Evolutionary conservation across 1,284 basidiomycete genomes (phyloP), one percentile per base, ranked within the genome.

Genomic region (Malassezia dermatis): DNA sequence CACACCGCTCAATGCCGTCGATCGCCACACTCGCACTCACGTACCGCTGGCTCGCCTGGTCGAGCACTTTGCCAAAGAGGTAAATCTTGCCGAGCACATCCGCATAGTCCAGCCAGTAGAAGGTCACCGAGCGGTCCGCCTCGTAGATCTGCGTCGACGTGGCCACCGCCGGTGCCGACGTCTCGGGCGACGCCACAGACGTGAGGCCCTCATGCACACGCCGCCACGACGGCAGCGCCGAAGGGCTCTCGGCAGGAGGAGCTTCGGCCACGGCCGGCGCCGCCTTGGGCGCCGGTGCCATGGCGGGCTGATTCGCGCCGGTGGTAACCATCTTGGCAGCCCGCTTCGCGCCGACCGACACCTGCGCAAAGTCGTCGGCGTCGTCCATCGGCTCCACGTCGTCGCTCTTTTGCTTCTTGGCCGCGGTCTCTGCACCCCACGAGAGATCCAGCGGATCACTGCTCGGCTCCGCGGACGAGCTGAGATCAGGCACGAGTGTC

Each of bases 21-120:
- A 99, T 81, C 1, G 85, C 85, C 35, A 98, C 79, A 65, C 88
- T 91, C 62, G 86, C 88, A 21, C 88, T 91, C n/a, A 88, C 79
- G 81, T 85, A 95, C 54, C 77, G 78, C 21, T 76, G 77, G 5
- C 62, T 69, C 7, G 53, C 54, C 40, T 60, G 61, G 61, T 72
- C 67, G 48, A 65, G 66, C 60, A 74, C 67, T 45, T 74, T 74
- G 44, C 71, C 71, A 10, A 72, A 65, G 10, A 74, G 65, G 56
- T 65, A 63, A 43, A 74, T 61, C n/a, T 62, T 59, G n/a, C 69
- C 69, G 35, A 67, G 61, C 26, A 60, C 53, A 48, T 74, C 71
- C 19, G 59, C 58, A 51, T 71, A 66, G 59, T 74, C 71, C 19
- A 67, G 49, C 71, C 70, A 74, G 60, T 62, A 74, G 63, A 74